Evolutionary conservation across 2,329 filamentous ascomycete genomes (phyloP), one percentile per base, ranked within the genome.

Genomic region (Aulographum hederae): DNA sequence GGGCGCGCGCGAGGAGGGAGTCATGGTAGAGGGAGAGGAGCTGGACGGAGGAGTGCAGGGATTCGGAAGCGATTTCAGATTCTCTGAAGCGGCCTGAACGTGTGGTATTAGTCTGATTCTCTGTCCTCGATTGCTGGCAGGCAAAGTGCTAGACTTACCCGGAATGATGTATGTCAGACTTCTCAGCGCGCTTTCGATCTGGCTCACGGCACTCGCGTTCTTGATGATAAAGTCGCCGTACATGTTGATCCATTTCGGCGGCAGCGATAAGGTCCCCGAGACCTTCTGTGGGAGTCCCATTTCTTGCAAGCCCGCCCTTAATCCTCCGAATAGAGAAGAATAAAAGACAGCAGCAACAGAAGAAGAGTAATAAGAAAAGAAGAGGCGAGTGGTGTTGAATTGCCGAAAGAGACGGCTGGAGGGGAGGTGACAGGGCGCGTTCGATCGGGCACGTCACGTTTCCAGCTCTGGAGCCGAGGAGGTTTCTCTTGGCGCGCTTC

Each of bases 91-190:
- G 78, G 35, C 80, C 74, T 77, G 38, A n/a, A 32, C 26, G 16
- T n/a, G 4, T 26, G 14, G 14, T 19, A 1, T n/a, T 16, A 10
- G 15, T 5, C 3, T 12, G 6, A 17, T 28, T n/a, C n/a, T n/a
- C n/a, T n/a, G n/a, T n/a, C n/a, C n/a, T n/a, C n/a, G n/a, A n/a
- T n/a, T n/a, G n/a, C n/a, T n/a, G n/a, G n/a, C n/a, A n/a, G n/a
- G n/a, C 27, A 32, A 23, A 15, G 32, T 16, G 12, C 33, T 30
- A 51, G 13, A 41, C 34, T 50, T 50, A 73, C 78, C 85, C 35
- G 86, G 89, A 31, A 95, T 89, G 41, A 98, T 84, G 52, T 98
- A 98, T 30, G 86, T 94, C 41, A 98, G 59, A 18, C 84, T 93
- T 25, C 89, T 73, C 47, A 98, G 60, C 11, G 84, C 82, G 39